Base-by-base conservation (phyloP, 208 protist genomes). In the Herpetomonas samuelpessoai region DNA sequence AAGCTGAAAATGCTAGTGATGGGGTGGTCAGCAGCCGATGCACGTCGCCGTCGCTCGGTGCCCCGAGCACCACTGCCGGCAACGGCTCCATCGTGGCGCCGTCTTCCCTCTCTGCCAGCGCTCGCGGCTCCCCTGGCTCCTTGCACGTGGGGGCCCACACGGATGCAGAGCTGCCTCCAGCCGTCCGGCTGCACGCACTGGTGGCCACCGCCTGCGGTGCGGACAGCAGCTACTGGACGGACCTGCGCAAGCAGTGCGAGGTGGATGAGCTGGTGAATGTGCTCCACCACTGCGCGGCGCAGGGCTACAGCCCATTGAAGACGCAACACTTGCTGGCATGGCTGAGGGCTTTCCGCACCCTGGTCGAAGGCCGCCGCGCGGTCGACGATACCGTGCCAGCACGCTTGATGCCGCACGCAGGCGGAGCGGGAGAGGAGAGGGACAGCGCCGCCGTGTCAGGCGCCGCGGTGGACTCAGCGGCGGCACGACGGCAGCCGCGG, bases 201-300 rank as follows among this genome's bases (percentile, higher is more conserved):
- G 67, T 83, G 12, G 87, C 87, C 21, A 52, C 65, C 31, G 69
- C 78, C 26, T 35, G 88, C 9, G 58, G 65, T 48, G 68, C 66
- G 22, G 74, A 79, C 19, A 67, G 80, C 48, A 41, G 35, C 19
- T 92, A 95, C 62, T 82, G 75, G 71, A 67, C 79, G 16, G 67
- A 86, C 65, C 74, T 95, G 12, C 57, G 58, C 1, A 68, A 79
- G 24, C 88, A 95, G 63, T 75, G 89, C 22, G 57, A 79, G 41
- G 80, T 95, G 22, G 88, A 95, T 51, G 59, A 75, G 6, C 61
- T 76, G 55, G 72, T 91, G 12, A 71, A 81, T 47, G 80, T 86
- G 19, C 29, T 92, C 18, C 71, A 65, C 21, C 92, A 85, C 71
- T 89, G 83, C 54, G 88, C 81, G 12, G 48, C 21, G 12, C 61